Conservation (phyloP, 192 early-diverging fungal species). For the Obelidium mucronatum region DNA sequence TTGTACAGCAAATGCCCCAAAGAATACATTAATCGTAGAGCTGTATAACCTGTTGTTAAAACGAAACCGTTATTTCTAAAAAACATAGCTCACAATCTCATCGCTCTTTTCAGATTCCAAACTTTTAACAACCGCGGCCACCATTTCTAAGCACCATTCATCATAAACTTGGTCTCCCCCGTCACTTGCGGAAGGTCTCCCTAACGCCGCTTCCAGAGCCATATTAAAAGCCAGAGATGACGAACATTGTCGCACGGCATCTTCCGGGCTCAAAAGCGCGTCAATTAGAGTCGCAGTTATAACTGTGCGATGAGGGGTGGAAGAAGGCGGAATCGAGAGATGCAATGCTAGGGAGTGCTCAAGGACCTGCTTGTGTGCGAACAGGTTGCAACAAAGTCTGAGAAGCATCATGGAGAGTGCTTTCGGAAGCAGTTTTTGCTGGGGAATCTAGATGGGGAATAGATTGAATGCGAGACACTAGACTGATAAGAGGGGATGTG, state of each 20-base stretch:
- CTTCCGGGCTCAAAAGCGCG: conserved; percentile 61
- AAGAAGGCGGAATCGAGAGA: not conserved
- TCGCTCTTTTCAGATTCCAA: conserved; percentile 59
- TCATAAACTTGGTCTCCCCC: conserved; percentile 52
- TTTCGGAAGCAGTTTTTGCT: conserved; percentile 47
- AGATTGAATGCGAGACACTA: not conserved
- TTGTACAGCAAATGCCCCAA: conserved; percentile 27
- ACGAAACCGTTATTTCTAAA: not conserved
- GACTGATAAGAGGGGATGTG: not conserved
- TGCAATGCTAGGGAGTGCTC: conserved; percentile 41
- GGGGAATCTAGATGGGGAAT: not conserved
- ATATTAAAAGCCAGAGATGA: conserved; percentile 76
- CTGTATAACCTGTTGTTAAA: not conserved
- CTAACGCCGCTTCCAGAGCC: conserved; percentile 44
- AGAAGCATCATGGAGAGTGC: conserved; percentile 64
- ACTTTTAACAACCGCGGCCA: conserved; percentile 68
- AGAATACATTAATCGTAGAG: not conserved
- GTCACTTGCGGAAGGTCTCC: conserved; percentile 33
- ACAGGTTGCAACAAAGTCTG: conserved; percentile 70
- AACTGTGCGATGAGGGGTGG: conserved; percentile 54
- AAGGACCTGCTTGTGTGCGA: conserved; percentile 48
- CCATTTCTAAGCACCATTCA: conserved; percentile 75
- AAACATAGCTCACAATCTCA: conserved; percentile 58
- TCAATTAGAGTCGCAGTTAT: conserved; percentile 69
- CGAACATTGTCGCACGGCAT: conserved; percentile 65